Percentiles rank a stretch among this genome's conserved stretches.
Conservation (phyloP, 495 filamentous ascomycete species). For the Penicillium parvum region DNA sequence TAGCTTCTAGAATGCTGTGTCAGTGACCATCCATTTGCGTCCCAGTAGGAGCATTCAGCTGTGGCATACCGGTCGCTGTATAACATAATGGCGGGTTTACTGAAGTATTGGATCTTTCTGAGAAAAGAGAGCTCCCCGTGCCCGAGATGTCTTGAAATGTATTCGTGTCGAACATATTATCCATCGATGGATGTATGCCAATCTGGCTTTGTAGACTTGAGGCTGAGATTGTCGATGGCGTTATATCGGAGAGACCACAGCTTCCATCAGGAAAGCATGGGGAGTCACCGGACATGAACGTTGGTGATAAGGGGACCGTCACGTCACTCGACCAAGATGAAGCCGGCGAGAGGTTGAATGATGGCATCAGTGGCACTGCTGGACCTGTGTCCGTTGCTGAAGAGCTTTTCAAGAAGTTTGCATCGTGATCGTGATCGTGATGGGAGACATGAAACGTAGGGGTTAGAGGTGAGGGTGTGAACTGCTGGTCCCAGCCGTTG, state of each 20-base stretch:
- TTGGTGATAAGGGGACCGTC: too few relatives aligned
- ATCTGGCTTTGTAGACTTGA: too few relatives aligned
- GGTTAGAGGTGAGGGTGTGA: slow-evolving; percentile 4
- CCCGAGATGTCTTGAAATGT: background rate
- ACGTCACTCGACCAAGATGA: too few relatives aligned
- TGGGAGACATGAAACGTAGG: background rate
- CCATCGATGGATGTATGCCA: background rate
- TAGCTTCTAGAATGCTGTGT: slow-evolving; percentile 4
- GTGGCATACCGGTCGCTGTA: slow-evolving; percentile 16
- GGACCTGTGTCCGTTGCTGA: too few relatives aligned
- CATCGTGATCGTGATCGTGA: background rate
- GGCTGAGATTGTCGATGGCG: too few relatives aligned
- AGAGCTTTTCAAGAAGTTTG: too few relatives aligned
- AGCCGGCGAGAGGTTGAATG: too few relatives aligned
- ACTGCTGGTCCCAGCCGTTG: slow-evolving; percentile 29
- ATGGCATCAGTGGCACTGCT: too few relatives aligned
- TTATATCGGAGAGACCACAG: too few relatives aligned
- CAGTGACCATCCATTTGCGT: background rate
- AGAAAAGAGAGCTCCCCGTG: background rate
- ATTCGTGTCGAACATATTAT: background rate
- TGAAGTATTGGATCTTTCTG: background rate
- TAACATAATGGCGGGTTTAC: slow-evolving; percentile 17
- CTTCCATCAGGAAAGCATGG: too few relatives aligned
- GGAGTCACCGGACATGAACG: too few relatives aligned
- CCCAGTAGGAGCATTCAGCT: background rate